Evolutionary conservation across 202 grass and related monocot species (phyloP), one percentile per base, ranked within the genome.

Genomic region (Hordeum pubiflorum): DNA sequence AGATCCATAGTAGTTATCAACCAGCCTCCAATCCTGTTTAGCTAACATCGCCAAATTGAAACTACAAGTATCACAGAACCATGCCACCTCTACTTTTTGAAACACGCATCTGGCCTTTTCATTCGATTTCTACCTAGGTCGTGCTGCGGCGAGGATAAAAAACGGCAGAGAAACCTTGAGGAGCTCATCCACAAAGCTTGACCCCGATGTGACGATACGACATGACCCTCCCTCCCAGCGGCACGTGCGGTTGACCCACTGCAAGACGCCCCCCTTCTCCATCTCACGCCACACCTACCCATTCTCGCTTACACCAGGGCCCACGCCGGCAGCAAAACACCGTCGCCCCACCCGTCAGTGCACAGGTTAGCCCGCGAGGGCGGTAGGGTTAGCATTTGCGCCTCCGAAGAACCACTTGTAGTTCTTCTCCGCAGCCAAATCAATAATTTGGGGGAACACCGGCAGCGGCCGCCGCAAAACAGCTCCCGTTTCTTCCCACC

Each of bases 371-470:
- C 72, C 8, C 5, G 12, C 17, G 9, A 2, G 70, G 17, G 46
- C 1, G 48, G 48, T 52, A 52, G 48, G 48, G 48, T 52, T 52
- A n/a, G 48, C 48, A 52, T 18, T 52, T 52, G 48, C 48, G 50
- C 48, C 72, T 74, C 50, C 18, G 56, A 74, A n/a, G 33, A 37
- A 55, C 52, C 48, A 74, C 29, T 56, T 54, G 69, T 73, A 74
- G 9, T 56, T 54, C 44, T 74, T 55, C 44, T 74, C 54, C 72
- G 48, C 72, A 57, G 31, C 72, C 18, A 37, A 74, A 57, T 56
- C 52, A 27, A 74, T 74, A 22, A 74, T 57, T 74, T 36, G 48
- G 48, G 72, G 48, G 0, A 74, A 22, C 72, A 57, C 29, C 50
- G 31, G 20, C 10, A 74, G 72, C 72, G 20, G 48, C 50, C 72